Evolutionary conservation across 2,329 filamentous ascomycete genomes (phyloP).

Genomic region (Diaporthe destruens): DNA sequence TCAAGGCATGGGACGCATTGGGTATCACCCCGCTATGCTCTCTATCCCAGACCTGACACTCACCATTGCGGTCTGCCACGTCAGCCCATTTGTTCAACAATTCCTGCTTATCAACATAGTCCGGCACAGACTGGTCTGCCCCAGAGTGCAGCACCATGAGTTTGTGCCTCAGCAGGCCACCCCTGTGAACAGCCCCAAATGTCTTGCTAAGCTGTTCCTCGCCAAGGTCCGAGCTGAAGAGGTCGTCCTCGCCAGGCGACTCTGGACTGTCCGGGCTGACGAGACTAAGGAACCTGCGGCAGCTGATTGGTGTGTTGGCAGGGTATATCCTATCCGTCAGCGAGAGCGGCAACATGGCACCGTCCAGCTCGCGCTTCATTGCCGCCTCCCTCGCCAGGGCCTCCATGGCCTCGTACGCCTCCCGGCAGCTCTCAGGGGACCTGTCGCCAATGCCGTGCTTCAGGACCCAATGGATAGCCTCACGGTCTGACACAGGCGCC

Average conservation of each 20-base stretch:
- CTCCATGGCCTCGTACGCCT: conserved; percentile 55
- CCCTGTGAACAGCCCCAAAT: conserved; percentile 63
- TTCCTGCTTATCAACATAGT: conserved; percentile 57
- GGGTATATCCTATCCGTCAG: conserved; percentile 50
- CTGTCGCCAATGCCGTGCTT: conserved; percentile 48
- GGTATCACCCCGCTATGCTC: conserved; percentile 61
- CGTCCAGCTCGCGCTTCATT: conserved; percentile 44
- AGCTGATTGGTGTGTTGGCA: conserved; percentile 49
- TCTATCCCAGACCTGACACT: conserved; percentile 57
- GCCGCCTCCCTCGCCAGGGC: conserved; percentile 50
- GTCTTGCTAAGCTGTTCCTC: conserved; percentile 63
- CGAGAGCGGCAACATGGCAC: conserved; percentile 51
- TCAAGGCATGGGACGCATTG: conserved; percentile 62
- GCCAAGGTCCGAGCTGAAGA: conserved; percentile 72
- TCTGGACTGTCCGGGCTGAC: conserved; percentile 60
- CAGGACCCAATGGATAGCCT: conserved; percentile 60
- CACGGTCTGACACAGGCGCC: conserved; percentile 72
- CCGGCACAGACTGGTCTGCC: conserved; percentile 58
- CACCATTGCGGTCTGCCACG: conserved; percentile 53
- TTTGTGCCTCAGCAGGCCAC: conserved; percentile 53
- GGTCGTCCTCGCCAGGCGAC: conserved; percentile 70
- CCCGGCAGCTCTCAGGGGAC: conserved; percentile 47
- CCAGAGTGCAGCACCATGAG: conserved; percentile 60
- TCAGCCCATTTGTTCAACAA: conserved; percentile 57
- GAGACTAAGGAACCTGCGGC: conserved; percentile 58